Conservation (phyloP, 1,284 basidiomycete species). For the Fistulina hepatica region DNA sequence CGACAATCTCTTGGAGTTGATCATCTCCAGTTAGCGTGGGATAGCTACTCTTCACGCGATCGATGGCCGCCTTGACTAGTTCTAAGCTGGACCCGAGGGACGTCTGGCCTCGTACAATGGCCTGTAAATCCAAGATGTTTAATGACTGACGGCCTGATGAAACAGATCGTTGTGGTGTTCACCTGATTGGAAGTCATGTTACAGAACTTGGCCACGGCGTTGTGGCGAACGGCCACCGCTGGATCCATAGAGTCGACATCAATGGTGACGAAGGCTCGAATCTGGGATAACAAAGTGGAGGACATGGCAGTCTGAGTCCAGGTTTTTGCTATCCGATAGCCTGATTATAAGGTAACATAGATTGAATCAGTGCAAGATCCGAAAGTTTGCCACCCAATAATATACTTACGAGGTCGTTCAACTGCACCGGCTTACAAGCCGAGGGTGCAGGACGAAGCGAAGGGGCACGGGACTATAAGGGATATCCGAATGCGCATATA, state of each 20-base stretch:
- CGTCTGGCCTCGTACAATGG: conserved; percentile 31
- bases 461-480: too few relatives aligned
- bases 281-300: conserved; percentile 26
- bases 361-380: too few relatives aligned
- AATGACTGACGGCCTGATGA: not conserved
- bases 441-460: too few relatives aligned
- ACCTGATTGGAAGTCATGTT: conserved; percentile 41
- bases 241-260: conserved; percentile 45
- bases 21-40: conserved; percentile 15
- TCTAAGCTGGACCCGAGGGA: conserved; percentile 24
- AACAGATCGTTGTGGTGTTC: not conserved
- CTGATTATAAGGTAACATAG: too few relatives aligned
- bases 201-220: conserved; percentile 24
- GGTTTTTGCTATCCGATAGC: not conserved
- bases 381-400: too few relatives aligned
- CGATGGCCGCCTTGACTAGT: conserved; percentile 27
- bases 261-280: conserved; percentile 27
- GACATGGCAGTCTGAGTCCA: conserved; percentile 10
- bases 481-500: too few relatives aligned
- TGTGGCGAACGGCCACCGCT: conserved; percentile 28
- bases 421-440: too few relatives aligned
- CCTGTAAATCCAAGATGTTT: conserved; percentile 16
- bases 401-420: too few relatives aligned
- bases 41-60: conserved; percentile 20
- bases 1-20: conserved; percentile 26